These are phyloP conservation scores for Russula compacta DNA, from an alignment of 768 basidiomycete genomes.

Conservation along the genomic window DNA sequence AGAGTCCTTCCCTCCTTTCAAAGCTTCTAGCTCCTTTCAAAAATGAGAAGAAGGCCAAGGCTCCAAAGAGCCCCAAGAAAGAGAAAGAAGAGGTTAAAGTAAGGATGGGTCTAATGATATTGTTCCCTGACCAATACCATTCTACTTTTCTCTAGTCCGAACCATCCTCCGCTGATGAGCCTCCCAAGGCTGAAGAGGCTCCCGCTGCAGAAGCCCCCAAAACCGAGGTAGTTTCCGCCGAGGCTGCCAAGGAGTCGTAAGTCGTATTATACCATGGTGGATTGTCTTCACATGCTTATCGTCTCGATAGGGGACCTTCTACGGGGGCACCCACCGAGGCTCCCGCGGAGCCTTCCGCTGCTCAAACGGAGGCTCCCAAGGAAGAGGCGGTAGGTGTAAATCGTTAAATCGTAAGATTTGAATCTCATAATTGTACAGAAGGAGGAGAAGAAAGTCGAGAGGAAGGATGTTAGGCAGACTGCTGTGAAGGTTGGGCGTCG, in stretches of 20 bases:
- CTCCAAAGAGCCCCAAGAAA: conserved; percentile 56
- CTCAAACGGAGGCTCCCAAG: conserved; percentile 40
- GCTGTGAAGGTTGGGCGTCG: conserved; percentile 66
- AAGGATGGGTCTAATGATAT: conserved; percentile 9
- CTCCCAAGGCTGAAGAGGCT: conserved; percentile 36
- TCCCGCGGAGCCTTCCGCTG: conserved; percentile 27
- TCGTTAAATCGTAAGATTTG: neutral
- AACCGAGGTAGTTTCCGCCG: conserved; percentile 35
- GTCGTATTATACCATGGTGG: conserved; percentile 21
- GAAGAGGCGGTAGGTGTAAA: conserved; percentile 47
- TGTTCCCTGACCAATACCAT: neutral
- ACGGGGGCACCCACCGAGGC: conserved; percentile 29
- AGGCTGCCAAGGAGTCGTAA: conserved; percentile 58
- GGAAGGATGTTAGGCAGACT: conserved; percentile 33
- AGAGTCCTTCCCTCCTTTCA: conserved; percentile 67
- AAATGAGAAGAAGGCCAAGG: conserved; percentile 35
- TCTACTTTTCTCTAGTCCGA: conserved; percentile 22
- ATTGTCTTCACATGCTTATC: neutral
- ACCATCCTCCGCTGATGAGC: conserved; percentile 32
- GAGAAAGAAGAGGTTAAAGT: conserved; percentile 68
- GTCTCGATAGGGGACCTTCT: conserved; percentile 18
- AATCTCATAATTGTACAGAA: conserved; percentile 21
- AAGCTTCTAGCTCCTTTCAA: conserved; percentile 80
- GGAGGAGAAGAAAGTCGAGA: conserved; percentile 41
- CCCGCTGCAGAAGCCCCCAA: conserved; percentile 55